Evolutionary conservation across 75 land plant species (phyloP).

Genomic region (Gnetum montanum): DNA sequence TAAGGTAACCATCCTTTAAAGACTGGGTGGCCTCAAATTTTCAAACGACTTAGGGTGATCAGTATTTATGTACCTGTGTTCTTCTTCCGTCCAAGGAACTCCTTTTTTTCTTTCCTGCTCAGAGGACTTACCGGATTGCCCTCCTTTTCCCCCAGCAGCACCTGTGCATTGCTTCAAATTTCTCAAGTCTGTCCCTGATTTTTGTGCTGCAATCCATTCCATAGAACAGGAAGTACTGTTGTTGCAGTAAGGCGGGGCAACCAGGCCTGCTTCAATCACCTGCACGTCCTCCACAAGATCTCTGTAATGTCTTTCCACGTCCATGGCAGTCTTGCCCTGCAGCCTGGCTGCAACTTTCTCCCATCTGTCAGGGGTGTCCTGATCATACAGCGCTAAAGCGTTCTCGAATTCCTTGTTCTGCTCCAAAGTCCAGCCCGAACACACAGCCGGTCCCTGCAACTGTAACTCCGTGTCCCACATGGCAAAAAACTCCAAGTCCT

Average conservation of each 20-base stretch:
- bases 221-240: conserved; percentile 13
- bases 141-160: conserved; percentile 13
- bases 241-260: conserved; percentile 35
- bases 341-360: conserved; percentile 22
- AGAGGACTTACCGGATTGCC: conserved; percentile 9
- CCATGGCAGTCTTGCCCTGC: conserved; percentile 26
- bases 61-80: conserved; percentile 42
- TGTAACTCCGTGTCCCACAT: conserved; percentile 4
- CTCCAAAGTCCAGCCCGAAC: conserved; percentile 18
- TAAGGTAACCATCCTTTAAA: too few species aligned
- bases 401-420: conserved; percentile 46
- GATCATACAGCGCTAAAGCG: conserved; percentile 19
- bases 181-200: not conserved
- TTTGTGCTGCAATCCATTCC: conserved; percentile 10
- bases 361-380: conserved; percentile 19
- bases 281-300: conserved; percentile 41
- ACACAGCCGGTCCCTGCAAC: not conserved
- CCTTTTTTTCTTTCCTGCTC: conserved; percentile 66
- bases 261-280: conserved; percentile 52
- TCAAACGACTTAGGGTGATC: not conserved
- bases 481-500: not conserved
- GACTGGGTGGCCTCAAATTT: too few species aligned
- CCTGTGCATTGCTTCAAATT: conserved; percentile 14
- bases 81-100: conserved; percentile 76
- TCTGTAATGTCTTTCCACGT: conserved; percentile 16